phyloP scores from a whole-genome alignment of 1,284 basidiomycete species.

The Ceratobasidium sp. region DNA sequence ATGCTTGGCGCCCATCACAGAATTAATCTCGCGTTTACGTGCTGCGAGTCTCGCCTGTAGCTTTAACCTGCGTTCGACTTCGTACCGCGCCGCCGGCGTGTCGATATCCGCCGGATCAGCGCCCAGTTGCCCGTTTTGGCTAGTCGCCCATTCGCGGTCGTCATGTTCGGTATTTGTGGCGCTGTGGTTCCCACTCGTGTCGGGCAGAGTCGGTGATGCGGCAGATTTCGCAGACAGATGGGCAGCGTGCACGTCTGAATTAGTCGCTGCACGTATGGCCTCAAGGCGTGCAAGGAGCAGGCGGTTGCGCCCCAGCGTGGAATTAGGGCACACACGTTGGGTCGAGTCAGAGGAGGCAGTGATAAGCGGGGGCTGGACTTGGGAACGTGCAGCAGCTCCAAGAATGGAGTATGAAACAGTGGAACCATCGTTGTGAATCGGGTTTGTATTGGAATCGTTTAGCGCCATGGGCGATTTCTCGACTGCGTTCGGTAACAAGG shows the following conservation, averaged over 20 bases:
- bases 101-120: constrained; percentile 25
- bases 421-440: not conserved
- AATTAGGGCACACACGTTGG: constrained; percentile 28
- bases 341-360: constrained; percentile 27
- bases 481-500: not conserved
- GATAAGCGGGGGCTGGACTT: constrained; percentile 20
- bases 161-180: constrained; percentile 16
- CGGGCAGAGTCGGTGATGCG: constrained; percentile 15
- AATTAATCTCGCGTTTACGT: constrained; percentile 30
- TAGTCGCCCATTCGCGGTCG: constrained; percentile 1
- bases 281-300: constrained; percentile 29
- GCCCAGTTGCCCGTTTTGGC: not conserved
- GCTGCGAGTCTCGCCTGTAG: constrained; percentile 24
- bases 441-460: not conserved
- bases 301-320: constrained; percentile 15
- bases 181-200: constrained; percentile 14
- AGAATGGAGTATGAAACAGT: constrained; percentile 32
- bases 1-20: constrained; percentile 35
- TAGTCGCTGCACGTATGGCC: constrained; percentile 16
- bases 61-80: constrained; percentile 10
- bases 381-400: constrained; percentile 31
- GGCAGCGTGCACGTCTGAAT: constrained; percentile 14
- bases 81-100: constrained; percentile 16
- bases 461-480: not conserved
- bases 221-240: constrained; percentile 27